Evolutionary conservation across 805 yeast species (phyloP).

Genomic region (Lachancea mirantina): DNA sequence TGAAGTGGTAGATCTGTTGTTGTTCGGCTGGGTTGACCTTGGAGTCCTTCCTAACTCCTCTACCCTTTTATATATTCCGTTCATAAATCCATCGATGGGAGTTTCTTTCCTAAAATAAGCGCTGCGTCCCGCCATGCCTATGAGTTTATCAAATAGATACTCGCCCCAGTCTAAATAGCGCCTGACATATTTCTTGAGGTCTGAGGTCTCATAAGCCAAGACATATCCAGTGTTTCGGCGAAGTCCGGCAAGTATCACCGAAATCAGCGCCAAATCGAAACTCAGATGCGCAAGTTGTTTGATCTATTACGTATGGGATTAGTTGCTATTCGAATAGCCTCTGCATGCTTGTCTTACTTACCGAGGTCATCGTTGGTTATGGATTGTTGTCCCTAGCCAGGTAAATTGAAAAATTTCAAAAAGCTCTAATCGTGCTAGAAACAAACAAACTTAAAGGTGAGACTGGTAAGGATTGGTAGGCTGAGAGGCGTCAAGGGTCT

Average conservation of each 20-base stretch:
- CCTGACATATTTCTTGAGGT: conserved; percentile 41
- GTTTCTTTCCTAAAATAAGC: conserved; percentile 39
- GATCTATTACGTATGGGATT: conserved; percentile 2
- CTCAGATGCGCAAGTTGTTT: conserved; percentile 49
- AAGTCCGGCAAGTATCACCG: conserved; percentile 80
- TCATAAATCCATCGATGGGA: conserved; percentile 18
- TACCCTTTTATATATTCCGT: conserved; percentile 18
- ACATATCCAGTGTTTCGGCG: conserved; percentile 75
- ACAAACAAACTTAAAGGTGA: too few relatives aligned
- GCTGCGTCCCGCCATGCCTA: conserved; percentile 39
- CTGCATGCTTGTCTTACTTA: too few relatives aligned
- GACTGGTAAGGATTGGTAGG: too few relatives aligned
- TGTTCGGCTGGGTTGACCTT: too few relatives aligned
- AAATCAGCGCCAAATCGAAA: conserved; percentile 67
- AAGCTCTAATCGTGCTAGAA: too few relatives aligned
- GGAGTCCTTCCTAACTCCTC: conserved; percentile 20
- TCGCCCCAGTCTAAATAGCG: conserved; percentile 58
- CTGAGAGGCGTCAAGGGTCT: too few relatives aligned
- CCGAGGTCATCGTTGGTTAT: too few relatives aligned
- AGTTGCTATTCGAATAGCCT: conserved; percentile 1
- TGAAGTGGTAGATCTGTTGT: too few relatives aligned
- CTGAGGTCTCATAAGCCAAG: conserved; percentile 30
- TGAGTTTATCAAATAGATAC: conserved; percentile 43
- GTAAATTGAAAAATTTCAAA: too few relatives aligned
- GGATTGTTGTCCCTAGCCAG: too few relatives aligned